Evolutionary conservation across 2,329 filamentous ascomycete species (phyloP).

Genomic region (Phoma herbarum): DNA sequence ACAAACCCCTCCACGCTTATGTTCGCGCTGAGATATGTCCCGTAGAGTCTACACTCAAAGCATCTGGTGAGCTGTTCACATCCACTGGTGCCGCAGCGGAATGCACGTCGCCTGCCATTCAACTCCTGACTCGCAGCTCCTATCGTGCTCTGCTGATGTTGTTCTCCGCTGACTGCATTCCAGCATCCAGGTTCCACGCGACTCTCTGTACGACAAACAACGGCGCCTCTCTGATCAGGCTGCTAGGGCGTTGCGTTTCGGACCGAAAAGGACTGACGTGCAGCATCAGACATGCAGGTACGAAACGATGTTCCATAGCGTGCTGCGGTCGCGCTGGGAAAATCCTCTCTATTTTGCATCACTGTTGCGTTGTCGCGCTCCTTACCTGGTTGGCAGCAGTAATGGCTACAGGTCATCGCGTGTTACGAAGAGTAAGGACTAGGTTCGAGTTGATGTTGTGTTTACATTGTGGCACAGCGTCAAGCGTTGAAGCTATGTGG

Average conservation of each 20-base stretch:
- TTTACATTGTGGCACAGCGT: conserved; percentile 17
- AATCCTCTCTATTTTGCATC: background rate
- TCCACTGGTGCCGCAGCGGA: background rate
- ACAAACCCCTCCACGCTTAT: background rate
- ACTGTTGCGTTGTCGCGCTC: background rate
- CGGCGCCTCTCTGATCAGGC: conserved; percentile 3
- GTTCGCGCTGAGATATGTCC: no score
- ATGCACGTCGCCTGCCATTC: background rate
- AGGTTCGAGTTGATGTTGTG: conserved; percentile 15
- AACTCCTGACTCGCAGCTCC: conserved; percentile 4
- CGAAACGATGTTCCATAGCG: background rate
- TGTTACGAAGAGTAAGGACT: conserved; percentile 18
- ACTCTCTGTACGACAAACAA: conserved; percentile 15
- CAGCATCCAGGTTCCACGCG: conserved; percentile 14
- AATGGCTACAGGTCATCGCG: background rate
- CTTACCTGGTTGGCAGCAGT: background rate
- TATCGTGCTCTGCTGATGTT: conserved; percentile 1
- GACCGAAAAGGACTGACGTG: conserved; percentile 14
- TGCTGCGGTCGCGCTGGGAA: background rate
- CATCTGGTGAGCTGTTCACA: no score
- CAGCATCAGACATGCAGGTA: conserved; percentile 16
- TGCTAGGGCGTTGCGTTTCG: background rate
- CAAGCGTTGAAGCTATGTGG: conserved; percentile 8
- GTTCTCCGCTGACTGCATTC: conserved; percentile 5
- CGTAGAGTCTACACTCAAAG: no score